These are phyloP conservation scores for Fusarium incarnatum DNA, from an alignment of 2,329 filamentous ascomycete species.

Conservation along the genomic window DNA sequence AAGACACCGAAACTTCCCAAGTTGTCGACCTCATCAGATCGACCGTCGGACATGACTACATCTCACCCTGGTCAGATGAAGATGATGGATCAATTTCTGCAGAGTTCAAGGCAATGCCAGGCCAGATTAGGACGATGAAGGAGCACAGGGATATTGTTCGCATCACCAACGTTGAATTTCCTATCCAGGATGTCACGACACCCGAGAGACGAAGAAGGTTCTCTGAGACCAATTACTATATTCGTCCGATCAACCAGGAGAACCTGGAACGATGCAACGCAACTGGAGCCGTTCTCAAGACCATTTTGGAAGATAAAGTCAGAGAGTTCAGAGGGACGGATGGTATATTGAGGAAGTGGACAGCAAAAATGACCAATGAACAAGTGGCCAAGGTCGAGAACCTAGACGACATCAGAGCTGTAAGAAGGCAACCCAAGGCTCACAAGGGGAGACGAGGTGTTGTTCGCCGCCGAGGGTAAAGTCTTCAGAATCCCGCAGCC, in stretches of 20 bases:
- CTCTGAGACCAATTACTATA: neutral
- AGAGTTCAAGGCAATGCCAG: accelerated
- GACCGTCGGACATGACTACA: neutral
- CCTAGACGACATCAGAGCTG: neutral
- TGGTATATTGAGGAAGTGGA: neutral
- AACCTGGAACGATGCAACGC: neutral
- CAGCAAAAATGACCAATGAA: neutral
- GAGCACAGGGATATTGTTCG: neutral
- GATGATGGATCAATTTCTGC: accelerated
- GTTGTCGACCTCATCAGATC: neutral
- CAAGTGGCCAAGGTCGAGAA: neutral
- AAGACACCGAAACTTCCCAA: neutral
- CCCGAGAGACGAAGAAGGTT: accelerated
- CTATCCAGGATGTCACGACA: accelerated
- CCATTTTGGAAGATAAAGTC: neutral
- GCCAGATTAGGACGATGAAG: neutral
- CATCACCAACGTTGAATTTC: accelerated
- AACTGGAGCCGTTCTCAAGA: neutral
- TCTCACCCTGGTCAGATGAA: neutral
- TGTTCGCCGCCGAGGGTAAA: neutral
- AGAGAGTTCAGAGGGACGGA: accelerated
- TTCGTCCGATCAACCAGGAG: neutral
- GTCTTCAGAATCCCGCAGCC: neutral
- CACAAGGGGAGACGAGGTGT: neutral
- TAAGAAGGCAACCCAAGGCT: neutral